Conservation (phyloP, 139 green algal genomes). For the Deuterostichococcus epilithicus region DNA sequence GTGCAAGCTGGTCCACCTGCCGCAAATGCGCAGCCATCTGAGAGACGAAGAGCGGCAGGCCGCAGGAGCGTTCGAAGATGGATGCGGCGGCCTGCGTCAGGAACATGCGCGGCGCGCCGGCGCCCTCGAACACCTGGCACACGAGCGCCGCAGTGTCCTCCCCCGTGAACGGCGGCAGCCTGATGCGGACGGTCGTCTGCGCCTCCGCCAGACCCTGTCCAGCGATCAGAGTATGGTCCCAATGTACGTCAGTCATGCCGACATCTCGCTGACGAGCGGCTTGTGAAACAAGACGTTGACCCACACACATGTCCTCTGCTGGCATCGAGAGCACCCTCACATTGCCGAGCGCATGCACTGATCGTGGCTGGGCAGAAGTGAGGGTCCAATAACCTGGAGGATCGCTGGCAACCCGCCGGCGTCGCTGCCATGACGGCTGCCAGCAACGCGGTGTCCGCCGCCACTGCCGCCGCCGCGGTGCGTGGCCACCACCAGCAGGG, state of each 20-base stretch:
- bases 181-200: constrained; percentile 36
- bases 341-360: too few relatives aligned
- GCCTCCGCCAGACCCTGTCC: constrained; percentile 15
- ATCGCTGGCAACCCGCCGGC: too few relatives aligned
- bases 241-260: too few relatives aligned
- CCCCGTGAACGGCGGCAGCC: constrained; percentile 32
- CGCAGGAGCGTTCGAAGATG: constrained; percentile 61
- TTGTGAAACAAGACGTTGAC: too few relatives aligned
- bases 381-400: too few relatives aligned
- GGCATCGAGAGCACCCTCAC: too few relatives aligned
- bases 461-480: not conserved
- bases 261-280: too few relatives aligned
- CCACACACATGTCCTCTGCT: too few relatives aligned
- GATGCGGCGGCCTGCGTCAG: constrained; percentile 43
- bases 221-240: too few relatives aligned
- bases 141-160: constrained; percentile 32
- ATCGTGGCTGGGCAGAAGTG: too few relatives aligned
- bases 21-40: constrained; percentile 5
- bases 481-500: constrained; percentile 49
- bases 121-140: constrained; percentile 8
- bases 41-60: constrained; percentile 63
- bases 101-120: constrained; percentile 31
- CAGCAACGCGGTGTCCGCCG: too few relatives aligned
- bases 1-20: not conserved
- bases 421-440: too few relatives aligned